Conservation (phyloP, 495 filamentous ascomycete genomes). For the Cryomyces antarcticus region DNA sequence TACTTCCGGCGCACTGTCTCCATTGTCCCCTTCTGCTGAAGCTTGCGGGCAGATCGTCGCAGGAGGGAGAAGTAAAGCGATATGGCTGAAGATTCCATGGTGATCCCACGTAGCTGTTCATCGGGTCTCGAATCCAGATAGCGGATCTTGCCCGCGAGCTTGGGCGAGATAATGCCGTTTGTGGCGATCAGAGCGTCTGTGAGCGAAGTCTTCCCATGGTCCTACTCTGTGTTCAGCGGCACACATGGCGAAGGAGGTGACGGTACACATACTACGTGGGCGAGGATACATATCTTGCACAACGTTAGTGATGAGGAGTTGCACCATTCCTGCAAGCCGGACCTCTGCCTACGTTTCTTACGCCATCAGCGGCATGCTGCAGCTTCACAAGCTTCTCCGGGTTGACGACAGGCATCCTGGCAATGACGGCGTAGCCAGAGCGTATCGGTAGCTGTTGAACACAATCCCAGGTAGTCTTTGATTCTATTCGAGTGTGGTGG, state of each 20-base stretch:
- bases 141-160: conserved; percentile 91
- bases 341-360: conserved; percentile 57
- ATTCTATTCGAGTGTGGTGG: no score
- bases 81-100: conserved; percentile 98
- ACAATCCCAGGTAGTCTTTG: no score
- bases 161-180: conserved; percentile 97
- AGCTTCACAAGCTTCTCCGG: conserved; percentile 71
- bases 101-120: conserved; percentile 92
- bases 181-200: conserved; percentile 93
- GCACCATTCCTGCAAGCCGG: conserved; percentile 3
- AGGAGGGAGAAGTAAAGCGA: conserved; percentile 91
- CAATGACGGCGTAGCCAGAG: not conserved
- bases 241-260: not conserved
- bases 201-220: conserved; percentile 97
- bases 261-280: conserved; percentile 59
- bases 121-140: conserved; percentile 94
- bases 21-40: conserved; percentile 18
- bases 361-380: conserved; percentile 63
- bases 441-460: no score
- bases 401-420: conserved; percentile 69
- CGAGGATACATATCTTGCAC: conserved; percentile 80
- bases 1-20: conserved; percentile 36
- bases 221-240: conserved; percentile 22
- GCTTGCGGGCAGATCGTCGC: conserved; percentile 47
- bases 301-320: conserved; percentile 12